phyloP scores from a whole-genome alignment of 495 filamentous ascomycete genomes.

The Parmelia sp. region DNA sequence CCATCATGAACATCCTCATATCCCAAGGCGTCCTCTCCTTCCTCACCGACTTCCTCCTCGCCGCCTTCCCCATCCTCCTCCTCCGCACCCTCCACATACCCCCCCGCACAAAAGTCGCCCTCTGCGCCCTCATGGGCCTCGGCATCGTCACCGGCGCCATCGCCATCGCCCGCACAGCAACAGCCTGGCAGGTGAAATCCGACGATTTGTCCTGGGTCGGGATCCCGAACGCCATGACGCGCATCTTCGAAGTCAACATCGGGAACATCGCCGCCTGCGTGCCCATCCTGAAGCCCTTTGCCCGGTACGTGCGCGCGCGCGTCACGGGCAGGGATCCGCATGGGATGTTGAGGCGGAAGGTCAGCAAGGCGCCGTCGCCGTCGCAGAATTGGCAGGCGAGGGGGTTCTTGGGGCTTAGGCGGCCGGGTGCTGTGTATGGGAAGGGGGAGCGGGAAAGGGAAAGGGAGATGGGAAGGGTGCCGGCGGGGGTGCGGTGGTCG shows the following conservation, averaged over 20 bases:
- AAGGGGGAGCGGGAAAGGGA: not conserved
- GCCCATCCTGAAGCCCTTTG: constrained; percentile 20
- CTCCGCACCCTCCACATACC: constrained; percentile 46
- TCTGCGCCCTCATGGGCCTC: constrained; percentile 43
- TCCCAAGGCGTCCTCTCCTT: constrained; percentile 21
- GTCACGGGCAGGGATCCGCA: constrained; percentile 12
- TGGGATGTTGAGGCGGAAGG: constrained; percentile 8
- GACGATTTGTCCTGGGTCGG: constrained; percentile 18
- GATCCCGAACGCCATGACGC: constrained; percentile 14
- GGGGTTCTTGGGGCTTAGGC: not conserved
- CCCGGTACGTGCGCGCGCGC: constrained; percentile 11
- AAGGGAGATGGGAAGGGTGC: no score
- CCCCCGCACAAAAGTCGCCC: constrained; percentile 40
- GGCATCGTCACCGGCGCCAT: constrained; percentile 35
- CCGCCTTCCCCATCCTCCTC: constrained; percentile 41
- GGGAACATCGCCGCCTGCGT: constrained; percentile 21
- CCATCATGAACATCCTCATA: constrained; percentile 14
- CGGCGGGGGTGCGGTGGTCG: not conserved
- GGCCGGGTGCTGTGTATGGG: not conserved
- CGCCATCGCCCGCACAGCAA: constrained; percentile 16
- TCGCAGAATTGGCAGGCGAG: not conserved
- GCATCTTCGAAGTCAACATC: constrained; percentile 22
- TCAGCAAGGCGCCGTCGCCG: not conserved
- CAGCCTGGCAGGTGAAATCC: constrained; percentile 13
- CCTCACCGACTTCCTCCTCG: constrained; percentile 43